phyloP scores from a whole-genome alignment of 2,329 filamentous ascomycete species.

The Neocatenulostroma microsporum region DNA sequence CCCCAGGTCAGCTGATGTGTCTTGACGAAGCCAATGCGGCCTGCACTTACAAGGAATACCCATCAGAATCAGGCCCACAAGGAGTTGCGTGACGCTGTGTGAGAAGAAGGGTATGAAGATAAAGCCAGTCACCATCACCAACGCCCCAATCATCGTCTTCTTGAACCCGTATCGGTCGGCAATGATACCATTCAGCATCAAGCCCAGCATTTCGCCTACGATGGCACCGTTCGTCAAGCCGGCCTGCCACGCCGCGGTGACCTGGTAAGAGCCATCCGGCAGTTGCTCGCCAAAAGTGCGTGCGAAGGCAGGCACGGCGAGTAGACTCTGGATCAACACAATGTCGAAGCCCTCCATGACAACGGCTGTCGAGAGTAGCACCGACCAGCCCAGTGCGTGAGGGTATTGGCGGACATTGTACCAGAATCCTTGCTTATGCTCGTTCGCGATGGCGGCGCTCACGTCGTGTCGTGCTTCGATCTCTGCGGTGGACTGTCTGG shows the following conservation, averaged over 20 bases:
- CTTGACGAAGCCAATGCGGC: slow-evolving; percentile 12
- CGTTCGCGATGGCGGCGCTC: too few species aligned
- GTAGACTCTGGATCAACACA: slow-evolving; percentile 30
- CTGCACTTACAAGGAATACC: too few species aligned
- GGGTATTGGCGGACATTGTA: too few species aligned
- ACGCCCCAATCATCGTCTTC: slow-evolving; percentile 52
- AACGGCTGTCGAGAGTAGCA: slow-evolving; percentile 31
- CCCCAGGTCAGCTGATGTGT: slow-evolving; percentile 1
- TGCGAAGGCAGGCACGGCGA: slow-evolving; percentile 26
- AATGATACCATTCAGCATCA: slow-evolving; percentile 58
- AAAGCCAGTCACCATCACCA: slow-evolving; percentile 49
- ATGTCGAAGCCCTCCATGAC: slow-evolving; percentile 38
- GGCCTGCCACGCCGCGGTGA: slow-evolving; percentile 52
- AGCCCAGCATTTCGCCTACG: slow-evolving; percentile 58
- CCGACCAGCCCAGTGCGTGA: slow-evolving; percentile 21
- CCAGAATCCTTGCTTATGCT: too few species aligned
- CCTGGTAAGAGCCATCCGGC: slow-evolving; percentile 36
- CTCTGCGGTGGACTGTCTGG: too few species aligned
- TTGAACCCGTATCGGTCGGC: slow-evolving; percentile 43
- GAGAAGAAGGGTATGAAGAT: slow-evolving; percentile 43
- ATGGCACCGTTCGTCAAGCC: slow-evolving; percentile 47
- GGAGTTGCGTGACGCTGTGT: slow-evolving; percentile 23
- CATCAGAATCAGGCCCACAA: slow-evolving; percentile 31
- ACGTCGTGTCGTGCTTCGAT: too few species aligned
- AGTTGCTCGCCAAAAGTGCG: slow-evolving; percentile 33